phyloP scores from a whole-genome alignment of 2,329 filamentous ascomycete genomes.

The Microdochium paspali region DNA sequence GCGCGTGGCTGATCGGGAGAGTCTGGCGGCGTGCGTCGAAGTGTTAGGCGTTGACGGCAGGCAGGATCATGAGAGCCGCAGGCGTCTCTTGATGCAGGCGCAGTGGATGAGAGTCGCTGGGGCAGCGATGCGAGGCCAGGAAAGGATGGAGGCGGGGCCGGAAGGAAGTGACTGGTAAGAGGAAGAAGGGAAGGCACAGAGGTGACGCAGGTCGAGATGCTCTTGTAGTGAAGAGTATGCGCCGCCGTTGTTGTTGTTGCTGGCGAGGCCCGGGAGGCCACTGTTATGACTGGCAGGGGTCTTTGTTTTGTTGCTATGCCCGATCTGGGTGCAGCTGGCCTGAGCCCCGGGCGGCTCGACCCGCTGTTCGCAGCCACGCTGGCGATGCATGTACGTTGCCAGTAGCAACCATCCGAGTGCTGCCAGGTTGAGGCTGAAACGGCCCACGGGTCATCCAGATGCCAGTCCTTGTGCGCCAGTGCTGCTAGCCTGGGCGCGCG shows the following conservation, averaged over 20 bases:
- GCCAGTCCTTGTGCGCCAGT: neutral
- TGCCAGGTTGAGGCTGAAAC: neutral
- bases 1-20: neutral
- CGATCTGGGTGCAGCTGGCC: neutral
- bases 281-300: neutral
- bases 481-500: no score
- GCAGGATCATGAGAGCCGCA: neutral
- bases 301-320: neutral
- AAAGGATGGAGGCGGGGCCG: neutral
- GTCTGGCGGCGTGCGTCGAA: neutral
- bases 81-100: neutral
- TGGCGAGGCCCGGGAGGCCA: neutral
- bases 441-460: neutral
- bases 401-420: neutral
- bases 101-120: neutral
- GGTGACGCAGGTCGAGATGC: neutral
- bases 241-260: neutral
- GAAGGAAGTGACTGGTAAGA: neutral
- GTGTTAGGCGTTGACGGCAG: neutral
- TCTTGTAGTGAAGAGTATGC: neutral
- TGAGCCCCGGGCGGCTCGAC: neutral
- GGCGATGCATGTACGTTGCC: neutral
- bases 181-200: neutral
- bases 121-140: neutral
- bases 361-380: neutral